These are phyloP conservation scores for Leccinum solheimii DNA, from an alignment of 1,284 basidiomycete species.

Conservation along the genomic window DNA sequence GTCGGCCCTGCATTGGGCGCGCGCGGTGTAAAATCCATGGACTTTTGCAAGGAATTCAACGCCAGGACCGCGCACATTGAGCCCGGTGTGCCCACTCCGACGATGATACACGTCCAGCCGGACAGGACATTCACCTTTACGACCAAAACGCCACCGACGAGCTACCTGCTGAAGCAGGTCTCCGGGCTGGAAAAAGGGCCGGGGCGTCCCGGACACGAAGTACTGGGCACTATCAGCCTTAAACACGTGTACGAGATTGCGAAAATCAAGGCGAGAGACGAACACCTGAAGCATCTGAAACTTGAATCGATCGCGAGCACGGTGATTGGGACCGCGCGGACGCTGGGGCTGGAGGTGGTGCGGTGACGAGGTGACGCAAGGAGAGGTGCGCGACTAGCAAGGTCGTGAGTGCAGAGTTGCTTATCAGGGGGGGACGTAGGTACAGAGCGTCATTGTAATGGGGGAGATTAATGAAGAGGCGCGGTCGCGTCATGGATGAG, in stretches of 20 bases:
- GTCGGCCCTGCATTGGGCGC: slow-evolving; percentile 98
- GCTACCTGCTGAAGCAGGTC: slow-evolving; percentile 93
- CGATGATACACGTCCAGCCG: slow-evolving; percentile 89
- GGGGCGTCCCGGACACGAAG: slow-evolving; percentile 75
- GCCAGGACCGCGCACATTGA: slow-evolving; percentile 88
- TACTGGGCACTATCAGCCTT: slow-evolving; percentile 81
- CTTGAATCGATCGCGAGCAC: slow-evolving; percentile 87
- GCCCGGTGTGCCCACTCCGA: slow-evolving; percentile 87
- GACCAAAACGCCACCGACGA: slow-evolving; percentile 87
- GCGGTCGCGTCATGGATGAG: slow-evolving; percentile 33
- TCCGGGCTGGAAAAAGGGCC: slow-evolving; percentile 91
- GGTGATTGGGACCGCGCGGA: slow-evolving; percentile 82
- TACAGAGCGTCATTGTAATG: slow-evolving; percentile 10
- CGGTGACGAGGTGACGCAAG: slow-evolving; percentile 48
- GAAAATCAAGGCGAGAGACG: slow-evolving; percentile 93
- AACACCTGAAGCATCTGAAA: slow-evolving; percentile 80
- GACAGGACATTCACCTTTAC: slow-evolving; percentile 95
- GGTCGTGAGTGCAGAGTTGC: slow-evolving; percentile 14
- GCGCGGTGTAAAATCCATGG: slow-evolving; percentile 98
- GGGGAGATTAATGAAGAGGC: slow-evolving; percentile 37
- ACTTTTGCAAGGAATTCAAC: slow-evolving; percentile 99
- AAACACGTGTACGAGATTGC: slow-evolving; percentile 99
- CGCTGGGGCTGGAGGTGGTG: slow-evolving; percentile 85
- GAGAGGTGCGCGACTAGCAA: slow-evolving; percentile 1
- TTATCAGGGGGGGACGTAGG: slow-evolving; percentile 24